Base-by-base conservation (phyloP, 371 early-diverging fungal genomes). In the Mucor plumbeus region DNA sequence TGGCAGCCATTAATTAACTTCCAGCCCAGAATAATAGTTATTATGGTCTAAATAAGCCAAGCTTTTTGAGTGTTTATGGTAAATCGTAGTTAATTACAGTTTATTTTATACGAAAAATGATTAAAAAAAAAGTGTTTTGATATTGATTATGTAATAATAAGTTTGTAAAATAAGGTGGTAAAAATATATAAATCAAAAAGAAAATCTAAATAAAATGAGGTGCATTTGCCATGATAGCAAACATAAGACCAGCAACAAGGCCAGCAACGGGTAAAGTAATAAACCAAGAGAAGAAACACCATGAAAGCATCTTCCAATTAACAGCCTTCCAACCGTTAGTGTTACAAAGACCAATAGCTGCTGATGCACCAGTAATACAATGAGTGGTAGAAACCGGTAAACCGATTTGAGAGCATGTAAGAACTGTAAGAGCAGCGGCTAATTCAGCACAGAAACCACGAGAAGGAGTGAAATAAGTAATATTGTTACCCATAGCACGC, bases 361-460 rank as follows among this genome's bases (percentile, higher is more conserved):
- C 84, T 10, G 92, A 92, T 14, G 95, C 89, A 38, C 95, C 95
- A 44, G 89, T 89, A 39, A 94, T 91, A 74, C 95, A 95, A 69
- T 95, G 95, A 4, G 95, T 95, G 9, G 95, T 94, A n/a, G 93
- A 93, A 15, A 95, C 90, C 26, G 96, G 95, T 33, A 95, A 70
- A 50, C 90, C 92, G 34, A 94, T 63, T 73, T 88, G 88, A 60
- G 94, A 92, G 61, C 92, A 92, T 5, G 94, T 92, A 56, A 95
- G 72, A 26, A 95, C 93, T 3, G 96, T 90, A n/a, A 95, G 76
- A 38, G 93, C 90, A 48, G 93, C 90, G 41, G 90, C 90, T 58
- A 95, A 81, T 77, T 95, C 95, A 61, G 92, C 91, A 53, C 89
- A 74, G 85, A 95, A 95, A 8, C 94, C 95, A 44, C 95, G 86